Evolutionary conservation across 805 yeast genomes (phyloP), one percentile per base, ranked within the genome.

Genomic region (Candida ipomoeae): DNA sequence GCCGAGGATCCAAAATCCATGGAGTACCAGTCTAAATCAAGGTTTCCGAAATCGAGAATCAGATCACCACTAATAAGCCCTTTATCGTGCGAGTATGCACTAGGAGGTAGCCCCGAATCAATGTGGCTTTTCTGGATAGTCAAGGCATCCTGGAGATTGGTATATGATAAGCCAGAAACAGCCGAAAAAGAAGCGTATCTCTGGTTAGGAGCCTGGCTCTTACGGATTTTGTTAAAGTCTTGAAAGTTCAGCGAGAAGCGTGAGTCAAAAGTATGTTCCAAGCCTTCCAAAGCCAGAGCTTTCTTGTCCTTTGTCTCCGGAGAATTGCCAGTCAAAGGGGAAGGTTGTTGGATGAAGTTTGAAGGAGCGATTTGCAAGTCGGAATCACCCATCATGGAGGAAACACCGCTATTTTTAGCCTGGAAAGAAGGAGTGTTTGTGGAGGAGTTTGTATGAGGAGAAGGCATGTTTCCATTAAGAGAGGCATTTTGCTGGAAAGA

Each of bases 141-240:
- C 33, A 60, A 41, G 3, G 74, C 71, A 42, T 79, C 84, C 53
- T 75, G 73, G 31, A 67, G 58, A n/a, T 78, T 78, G 1, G 85
- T 74, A 60, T 85, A 84, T 0, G 87, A 79, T 6, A 75, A 65
- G 1, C 84, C 79, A 13, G 83, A 71, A 1, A 85, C 81, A 0
- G 89, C 89, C 3, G 84, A 78, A 60, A 80, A 83, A n/a, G 87
- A 83, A 7, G 76, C 78, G 62, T 80, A 83, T 15, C 84, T 70
- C 26, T 49, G 58, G 32, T 46, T 44, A n/a, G 52, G 40, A 33
- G 41, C 26, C 38, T 39, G 50, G 15, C 23, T 36, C 14, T 29
- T 43, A 36, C 44, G 48, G 41, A 45, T 45, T 26, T 31, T 36
- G 40, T 41, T 35, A 15, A 52, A 44, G n/a, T 49, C 50, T 23